These are phyloP conservation scores for Deuterostichococcus epilithicus DNA, from an alignment of 139 green algal genomes.

Conservation along the genomic window DNA sequence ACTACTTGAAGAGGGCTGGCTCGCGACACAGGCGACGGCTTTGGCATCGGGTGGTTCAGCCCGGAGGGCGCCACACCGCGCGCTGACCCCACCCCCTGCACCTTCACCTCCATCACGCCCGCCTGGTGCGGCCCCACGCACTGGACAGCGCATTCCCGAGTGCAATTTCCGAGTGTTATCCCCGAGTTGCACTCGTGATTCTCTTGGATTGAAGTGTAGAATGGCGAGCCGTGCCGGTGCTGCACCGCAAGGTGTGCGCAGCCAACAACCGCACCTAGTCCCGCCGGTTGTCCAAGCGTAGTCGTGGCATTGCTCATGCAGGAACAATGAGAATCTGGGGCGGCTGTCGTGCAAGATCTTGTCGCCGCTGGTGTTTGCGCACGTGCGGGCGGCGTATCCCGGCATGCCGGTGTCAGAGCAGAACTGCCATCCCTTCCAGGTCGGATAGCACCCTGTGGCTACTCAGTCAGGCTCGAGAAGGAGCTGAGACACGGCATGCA, in stretches of 20 bases:
- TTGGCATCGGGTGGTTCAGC: slow-evolving; percentile 88
- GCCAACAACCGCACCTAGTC: background rate
- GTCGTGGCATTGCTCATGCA: slow-evolving; percentile 1
- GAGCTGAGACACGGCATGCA: no score
- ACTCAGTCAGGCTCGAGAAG: no score
- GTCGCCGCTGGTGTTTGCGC: slow-evolving; percentile 88
- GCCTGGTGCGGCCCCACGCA: slow-evolving; percentile 68
- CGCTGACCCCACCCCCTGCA: slow-evolving; percentile 68
- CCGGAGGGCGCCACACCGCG: slow-evolving; percentile 8
- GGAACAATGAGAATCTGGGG: slow-evolving; percentile 96
- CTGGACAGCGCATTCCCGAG: no score
- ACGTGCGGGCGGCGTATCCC: slow-evolving; percentile 89
- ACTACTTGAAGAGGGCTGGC: no score
- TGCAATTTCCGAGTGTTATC: no score
- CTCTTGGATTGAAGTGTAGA: background rate
- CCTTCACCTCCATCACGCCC: slow-evolving; percentile 90
- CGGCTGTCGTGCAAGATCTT: slow-evolving; percentile 87
- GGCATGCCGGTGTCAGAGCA: slow-evolving; percentile 93
- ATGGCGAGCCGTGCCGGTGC: background rate
- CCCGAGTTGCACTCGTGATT: no score
- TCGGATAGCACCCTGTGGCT: background rate
- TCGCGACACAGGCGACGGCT: slow-evolving; percentile 81
- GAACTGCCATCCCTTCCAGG: slow-evolving; percentile 91
- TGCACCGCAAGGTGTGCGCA: background rate
- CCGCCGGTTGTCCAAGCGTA: background rate